Evolutionary conservation across 768 basidiomycete species (phyloP).

Genomic region (Pulveroboletus sp.): DNA sequence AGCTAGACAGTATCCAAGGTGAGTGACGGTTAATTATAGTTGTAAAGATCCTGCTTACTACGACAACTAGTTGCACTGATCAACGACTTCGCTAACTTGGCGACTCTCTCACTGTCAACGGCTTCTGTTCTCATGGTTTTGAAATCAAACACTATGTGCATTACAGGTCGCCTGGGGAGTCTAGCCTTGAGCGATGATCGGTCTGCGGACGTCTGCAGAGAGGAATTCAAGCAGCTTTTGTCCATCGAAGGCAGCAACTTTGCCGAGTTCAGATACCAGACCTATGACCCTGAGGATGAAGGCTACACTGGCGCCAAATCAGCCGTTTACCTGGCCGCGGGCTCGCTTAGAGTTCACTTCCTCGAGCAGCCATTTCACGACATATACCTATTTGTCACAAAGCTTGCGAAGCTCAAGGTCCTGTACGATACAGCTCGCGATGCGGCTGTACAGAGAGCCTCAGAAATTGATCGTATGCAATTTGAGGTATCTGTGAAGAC

Average conservation of each 20-base stretch:
- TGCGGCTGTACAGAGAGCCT: slow-evolving; percentile 86
- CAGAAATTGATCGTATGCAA: slow-evolving; percentile 92
- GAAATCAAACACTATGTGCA: slow-evolving; percentile 63
- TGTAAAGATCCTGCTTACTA: slow-evolving; percentile 8
- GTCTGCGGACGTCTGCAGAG: slow-evolving; percentile 41
- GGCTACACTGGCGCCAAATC: slow-evolving; percentile 79
- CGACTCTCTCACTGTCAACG: slow-evolving; percentile 85
- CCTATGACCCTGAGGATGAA: slow-evolving; percentile 70
- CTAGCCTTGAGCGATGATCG: slow-evolving; percentile 78
- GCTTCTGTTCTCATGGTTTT: slow-evolving; percentile 81
- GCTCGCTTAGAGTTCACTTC: slow-evolving; percentile 85
- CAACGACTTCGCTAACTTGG: slow-evolving; percentile 63
- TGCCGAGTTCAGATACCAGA: slow-evolving; percentile 92
- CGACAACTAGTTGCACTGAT: slow-evolving; percentile 61
- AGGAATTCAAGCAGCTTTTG: slow-evolving; percentile 78
- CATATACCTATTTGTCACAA: slow-evolving; percentile 75
- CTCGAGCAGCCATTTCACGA: slow-evolving; percentile 88
- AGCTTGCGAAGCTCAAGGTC: slow-evolving; percentile 87
- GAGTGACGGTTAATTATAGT: slow-evolving; percentile 15
- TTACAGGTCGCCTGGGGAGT: slow-evolving; percentile 79
- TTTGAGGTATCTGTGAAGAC: slow-evolving; percentile 88
- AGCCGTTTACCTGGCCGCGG: slow-evolving; percentile 74
- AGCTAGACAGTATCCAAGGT: slow-evolving; percentile 83
- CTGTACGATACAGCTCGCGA: slow-evolving; percentile 92
- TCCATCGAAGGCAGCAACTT: slow-evolving; percentile 94